Base-by-base conservation (phyloP, 2,329 filamentous ascomycete genomes). In the Botrytis cinerea region DNA sequence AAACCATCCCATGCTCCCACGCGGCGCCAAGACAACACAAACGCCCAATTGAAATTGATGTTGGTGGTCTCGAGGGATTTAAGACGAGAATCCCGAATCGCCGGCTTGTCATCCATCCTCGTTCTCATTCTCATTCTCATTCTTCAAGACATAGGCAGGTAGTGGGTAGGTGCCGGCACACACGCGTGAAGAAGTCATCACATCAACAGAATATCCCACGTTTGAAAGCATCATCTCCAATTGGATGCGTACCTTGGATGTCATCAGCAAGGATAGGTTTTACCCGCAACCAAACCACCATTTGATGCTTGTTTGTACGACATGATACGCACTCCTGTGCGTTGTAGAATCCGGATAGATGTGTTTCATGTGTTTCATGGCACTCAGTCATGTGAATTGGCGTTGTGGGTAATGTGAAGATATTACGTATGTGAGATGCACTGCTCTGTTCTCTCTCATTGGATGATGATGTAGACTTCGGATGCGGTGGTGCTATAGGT, bases 251-350 rank as follows among this genome's bases (percentile, higher is more conserved):
- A 28, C 45, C 10, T 9, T 62, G 60, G 25, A 57, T 68, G 35
- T 68, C 64, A 68, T 69, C 22, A 57, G 43, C 66, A 69, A 43
- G 66, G 66, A 25, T 45, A 8, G 2, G 48, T 57, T 48, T 69
- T 43, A 59, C 48, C 66, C 66, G 66, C 66, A 69, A 63, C 22
- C 40, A 28, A 63, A 28, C 51, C 38, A 48, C 66, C 7, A 43
- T 28, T 70, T 46, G 40, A 70, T 45, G 54, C 68, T 70, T 59
- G 28, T 70, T 70, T 59, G 45, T 61, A 60, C 40, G 54, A 35
- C 40, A 61, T 38, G 38, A 61, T 32, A 45, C 54, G 25, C 16
- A 8, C 68, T 62, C 35, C 45, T 38, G 54, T 38, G 51, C 12
- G n/a, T 54, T 16, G 51, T 28, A 28, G n/a, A 28, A 28, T 16